A percentile compares a stretch with the other conserved stretches of the same genome.
These are phyloP conservation scores for Lolium rigidum DNA, from an alignment of 176 grass and related monocot species.

Conservation along the genomic window DNA sequence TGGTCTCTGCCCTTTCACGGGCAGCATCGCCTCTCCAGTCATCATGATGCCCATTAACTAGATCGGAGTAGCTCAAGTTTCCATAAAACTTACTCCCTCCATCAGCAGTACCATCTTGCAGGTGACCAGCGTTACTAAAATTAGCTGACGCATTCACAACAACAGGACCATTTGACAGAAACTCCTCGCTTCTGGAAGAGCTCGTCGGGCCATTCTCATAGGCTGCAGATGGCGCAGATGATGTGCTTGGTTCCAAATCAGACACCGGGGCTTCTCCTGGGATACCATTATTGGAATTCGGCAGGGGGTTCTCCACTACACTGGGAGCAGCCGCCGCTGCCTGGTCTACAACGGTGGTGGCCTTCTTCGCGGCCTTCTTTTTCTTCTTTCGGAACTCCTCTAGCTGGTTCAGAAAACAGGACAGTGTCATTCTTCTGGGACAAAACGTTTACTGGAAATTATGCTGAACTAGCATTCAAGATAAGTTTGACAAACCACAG, in stretches of 20 bases:
- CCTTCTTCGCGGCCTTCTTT: conserved; percentile 74
- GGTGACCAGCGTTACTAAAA: conserved; percentile 33
- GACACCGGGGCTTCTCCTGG: conserved; percentile 33
- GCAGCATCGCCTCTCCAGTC: conserved; percentile 57
- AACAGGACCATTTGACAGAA: conserved; percentile 37
- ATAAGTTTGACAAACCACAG: no score
- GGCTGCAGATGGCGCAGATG: conserved; percentile 9
- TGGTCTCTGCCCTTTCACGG: conserved; percentile 32
- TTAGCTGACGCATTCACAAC: conserved; percentile 23
- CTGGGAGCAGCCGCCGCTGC: conserved; percentile 38
- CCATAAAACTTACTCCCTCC: conserved; percentile 55
- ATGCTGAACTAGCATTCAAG: background rate
- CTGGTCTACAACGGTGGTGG: conserved; percentile 44
- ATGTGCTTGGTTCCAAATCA: conserved; percentile 46
- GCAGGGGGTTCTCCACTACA: conserved; percentile 44
- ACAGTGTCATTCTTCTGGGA: conserved; percentile 29
- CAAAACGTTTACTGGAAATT: conserved; percentile 17
- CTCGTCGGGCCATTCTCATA: conserved; percentile 45
- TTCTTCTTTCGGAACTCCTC: conserved; percentile 96
- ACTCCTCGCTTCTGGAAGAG: conserved; percentile 42
- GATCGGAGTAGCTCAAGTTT: conserved; percentile 60
- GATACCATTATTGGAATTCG: conserved; percentile 36
- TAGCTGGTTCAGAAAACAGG: conserved; percentile 68
- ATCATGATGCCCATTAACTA: conserved; percentile 91
- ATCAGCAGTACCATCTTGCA: conserved; percentile 45